Base-by-base conservation (phyloP, 2,329 filamentous ascomycete genomes). In the Fusarium mundagurra region DNA sequence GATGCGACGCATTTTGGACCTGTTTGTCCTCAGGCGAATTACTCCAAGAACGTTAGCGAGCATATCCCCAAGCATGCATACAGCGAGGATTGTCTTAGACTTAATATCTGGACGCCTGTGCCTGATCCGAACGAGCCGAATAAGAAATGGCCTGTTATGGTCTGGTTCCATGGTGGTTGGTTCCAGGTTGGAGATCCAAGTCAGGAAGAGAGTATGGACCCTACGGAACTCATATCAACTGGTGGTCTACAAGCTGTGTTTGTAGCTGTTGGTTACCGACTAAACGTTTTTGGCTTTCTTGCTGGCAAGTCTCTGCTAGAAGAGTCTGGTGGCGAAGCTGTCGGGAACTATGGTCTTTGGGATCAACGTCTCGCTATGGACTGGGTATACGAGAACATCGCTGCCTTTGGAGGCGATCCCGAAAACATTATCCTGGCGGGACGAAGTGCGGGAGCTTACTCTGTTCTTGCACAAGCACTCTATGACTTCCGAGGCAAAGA, bases 121-220 rank as follows among this genome's bases (percentile, higher is more conserved):
- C 45, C 45, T 34, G 63, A 53, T 2, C 39, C 53, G 1, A 8
- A 12, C 1, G 29, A n/a, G 1, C 45, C 39, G 17, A n/a, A 53
- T 4, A 41, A 38, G 3, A 67, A 29, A 57, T 82, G 78, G 75
- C 81, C 81, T 3, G 79, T 83, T 3, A 77, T 81, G 78, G 59
- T 84, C 13, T 84, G 81, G 78, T 73, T 84, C 3, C 82, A 86
- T 53, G 86, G 85, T 7, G 85, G 86, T 1, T 87, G 85, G 84
- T 85, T 86, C 69, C 84, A 87, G 67, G 80, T 86, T 38, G 84
- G 85, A 18, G 82, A 86, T 31, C 83, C 84, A 0, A 82, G 81
- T 20, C 84, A 87, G 34, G 82, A 84, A 41, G 70, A 79, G 14
- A 80, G 80, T 5, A 83, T 85, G 81, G 81, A 86, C 57, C 84